phyloP scores from a whole-genome alignment of 345 rosid genomes.

The Luvunga scandens region DNA sequence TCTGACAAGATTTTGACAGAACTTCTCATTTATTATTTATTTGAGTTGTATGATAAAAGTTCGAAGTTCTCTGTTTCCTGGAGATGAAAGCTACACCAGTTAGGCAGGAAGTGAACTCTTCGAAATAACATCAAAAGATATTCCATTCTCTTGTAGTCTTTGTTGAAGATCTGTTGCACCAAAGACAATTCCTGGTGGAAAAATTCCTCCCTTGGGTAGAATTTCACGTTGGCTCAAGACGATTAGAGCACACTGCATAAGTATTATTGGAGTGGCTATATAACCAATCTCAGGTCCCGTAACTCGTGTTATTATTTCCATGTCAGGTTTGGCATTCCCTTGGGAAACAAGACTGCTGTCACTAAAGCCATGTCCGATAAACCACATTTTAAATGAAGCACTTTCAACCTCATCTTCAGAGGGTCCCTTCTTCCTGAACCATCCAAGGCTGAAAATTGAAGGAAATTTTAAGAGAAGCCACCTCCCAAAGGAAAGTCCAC shows the following conservation, averaged over 20 bases:
- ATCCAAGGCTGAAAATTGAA: constrained; percentile 76
- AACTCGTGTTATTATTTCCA: constrained; percentile 67
- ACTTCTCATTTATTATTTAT: not conserved
- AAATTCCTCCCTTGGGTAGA: constrained; percentile 74
- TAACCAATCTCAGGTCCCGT: constrained; percentile 91
- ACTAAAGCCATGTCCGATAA: constrained; percentile 73
- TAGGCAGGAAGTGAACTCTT: constrained; percentile 37
- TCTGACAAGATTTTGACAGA: not conserved
- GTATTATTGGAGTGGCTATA: constrained; percentile 62
- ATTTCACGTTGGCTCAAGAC: constrained; percentile 50
- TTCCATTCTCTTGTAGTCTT: constrained; percentile 65
- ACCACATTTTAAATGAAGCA: constrained; percentile 91
- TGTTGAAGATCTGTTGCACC: constrained; percentile 77
- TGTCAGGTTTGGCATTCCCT: constrained; percentile 49
- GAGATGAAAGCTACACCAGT: not conserved
- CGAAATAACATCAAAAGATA: constrained; percentile 71
- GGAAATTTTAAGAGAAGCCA: constrained; percentile 84
- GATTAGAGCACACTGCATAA: constrained; percentile 69
- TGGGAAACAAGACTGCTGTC: constrained; percentile 39
- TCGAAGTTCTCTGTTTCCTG: not conserved
- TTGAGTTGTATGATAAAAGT: not conserved
- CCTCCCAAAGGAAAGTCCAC: constrained; percentile 57
- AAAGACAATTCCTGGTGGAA: constrained; percentile 75
- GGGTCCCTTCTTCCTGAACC: constrained; percentile 80
- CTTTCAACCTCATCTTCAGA: constrained; percentile 74